Evolutionary conservation across 108 stramenopile genomes (phyloP).

Genomic region (Nannochloropsis granulata): DNA sequence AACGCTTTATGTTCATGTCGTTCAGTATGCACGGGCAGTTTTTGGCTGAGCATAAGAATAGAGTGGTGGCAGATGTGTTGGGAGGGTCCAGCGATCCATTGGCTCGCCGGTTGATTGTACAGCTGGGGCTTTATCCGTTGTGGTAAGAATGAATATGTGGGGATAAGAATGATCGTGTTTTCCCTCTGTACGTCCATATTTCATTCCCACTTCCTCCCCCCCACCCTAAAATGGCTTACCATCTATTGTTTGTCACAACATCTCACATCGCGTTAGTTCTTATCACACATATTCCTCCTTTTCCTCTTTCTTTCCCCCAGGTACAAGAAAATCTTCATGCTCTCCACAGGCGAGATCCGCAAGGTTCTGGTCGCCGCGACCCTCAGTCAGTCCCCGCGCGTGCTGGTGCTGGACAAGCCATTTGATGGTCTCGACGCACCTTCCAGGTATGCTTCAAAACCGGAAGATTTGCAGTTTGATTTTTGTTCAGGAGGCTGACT

Average conservation of each 20-base stretch:
- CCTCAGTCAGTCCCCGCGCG: constrained; percentile 37
- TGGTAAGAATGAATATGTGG: neutral
- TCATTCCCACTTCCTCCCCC: no score
- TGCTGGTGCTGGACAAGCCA: constrained; percentile 58
- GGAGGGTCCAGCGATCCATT: neutral
- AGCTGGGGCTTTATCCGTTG: neutral
- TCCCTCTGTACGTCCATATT: no score
- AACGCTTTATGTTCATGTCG: neutral
- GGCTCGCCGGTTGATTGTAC: neutral
- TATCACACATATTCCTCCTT: neutral
- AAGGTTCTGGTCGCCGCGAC: constrained; percentile 53
- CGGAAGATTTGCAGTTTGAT: neutral
- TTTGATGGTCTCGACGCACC: constrained; percentile 60
- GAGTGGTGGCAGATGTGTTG: neutral
- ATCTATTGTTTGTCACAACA: no score
- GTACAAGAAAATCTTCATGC: constrained; percentile 40
- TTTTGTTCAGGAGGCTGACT: no score
- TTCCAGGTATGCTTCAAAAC: constrained; percentile 23
- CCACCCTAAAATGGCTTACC: no score
- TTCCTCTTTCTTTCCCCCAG: neutral
- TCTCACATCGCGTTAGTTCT: no score
- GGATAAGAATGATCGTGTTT: no score
- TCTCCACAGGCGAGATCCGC: constrained; percentile 60
- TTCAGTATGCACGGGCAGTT: neutral
- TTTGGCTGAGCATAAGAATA: neutral